Base-by-base conservation (phyloP, 805 yeast species). In the Saturnispora besseyi region DNA sequence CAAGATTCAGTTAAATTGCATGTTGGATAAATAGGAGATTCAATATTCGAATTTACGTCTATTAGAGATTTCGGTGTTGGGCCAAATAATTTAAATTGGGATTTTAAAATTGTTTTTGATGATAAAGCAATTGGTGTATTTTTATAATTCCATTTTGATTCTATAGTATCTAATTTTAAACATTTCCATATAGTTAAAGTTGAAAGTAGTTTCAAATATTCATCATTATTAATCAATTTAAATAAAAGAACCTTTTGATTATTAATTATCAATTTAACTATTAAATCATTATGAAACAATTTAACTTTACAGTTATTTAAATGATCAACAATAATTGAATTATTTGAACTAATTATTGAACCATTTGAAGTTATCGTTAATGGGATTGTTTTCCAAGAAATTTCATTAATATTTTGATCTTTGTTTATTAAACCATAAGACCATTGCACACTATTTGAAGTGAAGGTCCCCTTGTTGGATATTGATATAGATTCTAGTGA, bases 21-120 rank as follows among this genome's bases (percentile, higher is more conserved):
- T 3, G 38, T 37, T 5, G 47, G 52, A 30, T 45, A 53, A 15
- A 51, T 33, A 26, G 57, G 53, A n/a, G 67, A 66, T 15, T 74
- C 57, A 52, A 66, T 71, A 50, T 68, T 69, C 67, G 67, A 18
- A 11, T 29, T 21, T 5, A 80, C 77, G 12, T 36, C 40, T 8
- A 5, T 8, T 8, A 26, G 6, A 26, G 29, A 26, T 36, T 36
- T 8, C 2, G 21, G 18, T 18, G 24, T 22, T n/a, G 40, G 87
- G 0, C 87, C 89, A 63, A 66, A 84, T 1, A 84, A 71, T 59
- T 78, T 79, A 58, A 84, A 78, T 37, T 84, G 73, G 50, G 87
- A 81, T 18, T 81, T 83, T 45, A 83, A 64, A 12, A 83, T 59
- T 54, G 65, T 65, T 30, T 62, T 60, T n/a, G 61, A 55, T 29